Conservation (phyloP, 2,329 filamentous ascomycete genomes). For the Apiospora phragmitis region DNA sequence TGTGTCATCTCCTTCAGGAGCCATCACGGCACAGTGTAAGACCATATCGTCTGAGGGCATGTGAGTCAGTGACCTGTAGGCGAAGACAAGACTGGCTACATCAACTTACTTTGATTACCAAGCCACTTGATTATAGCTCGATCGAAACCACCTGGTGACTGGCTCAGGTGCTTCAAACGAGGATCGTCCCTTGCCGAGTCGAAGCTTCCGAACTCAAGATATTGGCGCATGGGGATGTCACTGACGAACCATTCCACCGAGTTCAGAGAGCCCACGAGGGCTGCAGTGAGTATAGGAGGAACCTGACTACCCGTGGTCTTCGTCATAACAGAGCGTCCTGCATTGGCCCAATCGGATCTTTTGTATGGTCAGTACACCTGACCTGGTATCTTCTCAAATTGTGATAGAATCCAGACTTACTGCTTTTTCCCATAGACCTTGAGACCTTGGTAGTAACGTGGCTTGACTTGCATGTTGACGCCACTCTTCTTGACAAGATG, state of each 20-base stretch:
- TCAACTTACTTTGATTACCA: conserved; percentile 53
- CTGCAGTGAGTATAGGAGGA: conserved; percentile 63
- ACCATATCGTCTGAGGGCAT: conserved; percentile 54
- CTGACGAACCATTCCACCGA: conserved; percentile 77
- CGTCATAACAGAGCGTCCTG: conserved; percentile 49
- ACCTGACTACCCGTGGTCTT: conserved; percentile 42
- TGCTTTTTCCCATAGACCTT: conserved; percentile 64
- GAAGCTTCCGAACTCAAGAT: conserved; percentile 65
- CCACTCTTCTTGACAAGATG: conserved; percentile 63
- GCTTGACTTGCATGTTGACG: conserved; percentile 61
- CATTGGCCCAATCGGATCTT: conserved; percentile 71
- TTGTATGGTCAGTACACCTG: background rate
- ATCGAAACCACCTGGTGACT: conserved; percentile 63
- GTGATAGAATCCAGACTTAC: conserved; percentile 26
- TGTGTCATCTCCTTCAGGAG: conserved; percentile 39
- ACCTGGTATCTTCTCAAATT: background rate
- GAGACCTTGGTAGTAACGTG: conserved; percentile 54
- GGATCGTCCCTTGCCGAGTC: conserved; percentile 61
- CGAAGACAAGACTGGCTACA: background rate
- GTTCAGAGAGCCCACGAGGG: conserved; percentile 58
- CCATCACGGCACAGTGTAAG: conserved; percentile 66
- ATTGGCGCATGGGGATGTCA: conserved; percentile 66
- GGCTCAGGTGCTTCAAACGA: conserved; percentile 60
- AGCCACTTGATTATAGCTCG: conserved; percentile 64
- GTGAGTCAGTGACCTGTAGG: background rate